Conservation (phyloP, 805 yeast species). For the Candida pseudoglaebosa region DNA sequence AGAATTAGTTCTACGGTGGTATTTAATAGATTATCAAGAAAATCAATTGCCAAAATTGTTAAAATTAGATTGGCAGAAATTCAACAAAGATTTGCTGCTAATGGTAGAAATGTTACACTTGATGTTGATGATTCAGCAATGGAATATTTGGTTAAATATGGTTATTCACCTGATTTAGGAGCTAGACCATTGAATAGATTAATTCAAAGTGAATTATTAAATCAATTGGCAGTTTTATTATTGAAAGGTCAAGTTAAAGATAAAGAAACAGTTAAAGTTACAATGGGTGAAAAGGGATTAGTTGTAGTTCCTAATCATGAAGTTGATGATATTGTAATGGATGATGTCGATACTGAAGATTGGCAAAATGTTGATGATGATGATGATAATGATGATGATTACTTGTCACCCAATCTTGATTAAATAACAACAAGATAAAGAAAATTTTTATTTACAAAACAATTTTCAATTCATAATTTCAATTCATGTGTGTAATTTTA, state of each 20-base stretch:
- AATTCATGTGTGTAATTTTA: background rate
- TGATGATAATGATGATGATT: constrained; percentile 43
- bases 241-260: constrained; percentile 84
- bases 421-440: constrained; percentile 6
- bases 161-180: constrained; percentile 91
- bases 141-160: constrained; percentile 77
- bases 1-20: constrained; percentile 91
- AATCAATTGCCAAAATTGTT: constrained; percentile 90
- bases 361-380: constrained; percentile 61
- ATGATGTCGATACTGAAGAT: constrained; percentile 55
- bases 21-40: constrained; percentile 87
- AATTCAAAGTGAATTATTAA: constrained; percentile 83
- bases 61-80: constrained; percentile 80
- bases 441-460: background rate
- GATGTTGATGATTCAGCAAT: constrained; percentile 73
- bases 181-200: constrained; percentile 94
- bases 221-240: constrained; percentile 83
- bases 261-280: constrained; percentile 78
- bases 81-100: constrained; percentile 77
- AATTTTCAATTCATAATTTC: background rate
- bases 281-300: constrained; percentile 56
- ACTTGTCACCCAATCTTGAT: constrained; percentile 16
- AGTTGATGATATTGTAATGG: constrained; percentile 43
- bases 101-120: constrained; percentile 73
- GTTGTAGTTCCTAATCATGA: constrained; percentile 87